Conservation (phyloP, 768 basidiomycete species). For the Phylloporus sp. region DNA sequence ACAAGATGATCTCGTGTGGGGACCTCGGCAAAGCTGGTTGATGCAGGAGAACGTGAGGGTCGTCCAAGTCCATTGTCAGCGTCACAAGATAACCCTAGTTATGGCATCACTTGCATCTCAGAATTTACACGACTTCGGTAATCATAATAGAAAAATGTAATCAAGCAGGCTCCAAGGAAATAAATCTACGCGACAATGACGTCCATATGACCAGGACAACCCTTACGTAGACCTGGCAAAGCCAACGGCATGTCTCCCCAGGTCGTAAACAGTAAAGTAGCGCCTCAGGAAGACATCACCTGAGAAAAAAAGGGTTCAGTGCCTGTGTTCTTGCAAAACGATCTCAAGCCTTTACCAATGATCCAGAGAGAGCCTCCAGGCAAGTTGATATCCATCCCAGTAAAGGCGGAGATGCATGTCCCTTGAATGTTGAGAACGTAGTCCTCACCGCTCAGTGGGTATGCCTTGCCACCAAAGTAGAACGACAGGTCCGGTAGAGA, state of each 20-base stretch:
- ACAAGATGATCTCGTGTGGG: constrained; percentile 9
- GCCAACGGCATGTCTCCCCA: constrained; percentile 74
- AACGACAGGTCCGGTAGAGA: constrained; percentile 80
- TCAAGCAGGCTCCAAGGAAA: constrained; percentile 10
- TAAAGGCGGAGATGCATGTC: constrained; percentile 93
- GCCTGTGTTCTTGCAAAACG: neutral
- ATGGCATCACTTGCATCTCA: neutral
- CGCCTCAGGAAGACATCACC: constrained; percentile 91
- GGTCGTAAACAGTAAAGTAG: constrained; percentile 89
- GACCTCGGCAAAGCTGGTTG: constrained; percentile 2
- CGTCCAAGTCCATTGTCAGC: constrained; percentile 13
- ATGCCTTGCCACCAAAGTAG: constrained; percentile 76
- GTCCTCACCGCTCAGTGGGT: constrained; percentile 76
- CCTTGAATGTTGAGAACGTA: constrained; percentile 90
- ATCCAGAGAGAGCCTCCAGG: constrained; percentile 85
- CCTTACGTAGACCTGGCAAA: constrained; percentile 56
- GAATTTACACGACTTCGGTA: neutral
- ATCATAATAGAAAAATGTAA: constrained; percentile 3
- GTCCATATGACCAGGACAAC: neutral
- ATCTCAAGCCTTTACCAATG: constrained; percentile 51
- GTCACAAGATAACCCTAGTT: neutral
- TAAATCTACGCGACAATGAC: constrained; percentile 1
- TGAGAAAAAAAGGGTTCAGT: constrained; percentile 24
- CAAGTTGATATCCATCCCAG: constrained; percentile 83
- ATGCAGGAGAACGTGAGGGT: neutral